These are phyloP conservation scores for Boletus subparvulus DNA, from an alignment of 768 basidiomycete species.

Conservation along the genomic window DNA sequence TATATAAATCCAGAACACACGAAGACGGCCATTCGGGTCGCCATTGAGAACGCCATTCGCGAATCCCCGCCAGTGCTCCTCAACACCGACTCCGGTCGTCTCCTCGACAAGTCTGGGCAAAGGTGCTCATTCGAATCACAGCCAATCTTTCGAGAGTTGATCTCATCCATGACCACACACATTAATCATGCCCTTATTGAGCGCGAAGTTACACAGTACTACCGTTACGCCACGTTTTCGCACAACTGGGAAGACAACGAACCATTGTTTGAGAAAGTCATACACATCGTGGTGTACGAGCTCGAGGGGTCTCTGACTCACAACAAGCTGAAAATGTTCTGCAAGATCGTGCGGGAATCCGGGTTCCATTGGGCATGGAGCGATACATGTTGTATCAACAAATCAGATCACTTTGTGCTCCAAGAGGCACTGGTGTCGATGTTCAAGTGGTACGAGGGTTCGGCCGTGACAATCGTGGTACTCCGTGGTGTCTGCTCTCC, in stretches of 20 bases:
- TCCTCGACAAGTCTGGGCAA: neutral
- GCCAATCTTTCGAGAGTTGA: neutral
- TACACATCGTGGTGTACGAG: neutral
- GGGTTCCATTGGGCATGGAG: neutral
- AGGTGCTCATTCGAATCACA: conserved; percentile 1
- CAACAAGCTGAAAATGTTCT: neutral
- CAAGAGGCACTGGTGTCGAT: neutral
- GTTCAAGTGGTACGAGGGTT: neutral
- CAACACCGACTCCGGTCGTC: conserved; percentile 1
- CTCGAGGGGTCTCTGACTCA: neutral
- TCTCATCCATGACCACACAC: conserved; percentile 3
- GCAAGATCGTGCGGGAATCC: neutral
- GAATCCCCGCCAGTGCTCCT: conserved; percentile 6
- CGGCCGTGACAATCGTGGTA: neutral
- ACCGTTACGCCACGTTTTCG: neutral
- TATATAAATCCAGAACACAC: neutral
- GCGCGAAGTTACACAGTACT: neutral
- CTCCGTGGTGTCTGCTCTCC: neutral
- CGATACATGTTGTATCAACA: neutral
- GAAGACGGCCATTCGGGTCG: neutral
- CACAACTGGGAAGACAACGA: neutral
- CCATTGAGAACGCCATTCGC: neutral
- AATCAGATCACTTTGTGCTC: neutral
- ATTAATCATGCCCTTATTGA: neutral
- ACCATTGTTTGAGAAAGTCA: neutral